Base-by-base conservation (phyloP, 192 early-diverging fungal genomes). In the Coemansia erecta region DNA sequence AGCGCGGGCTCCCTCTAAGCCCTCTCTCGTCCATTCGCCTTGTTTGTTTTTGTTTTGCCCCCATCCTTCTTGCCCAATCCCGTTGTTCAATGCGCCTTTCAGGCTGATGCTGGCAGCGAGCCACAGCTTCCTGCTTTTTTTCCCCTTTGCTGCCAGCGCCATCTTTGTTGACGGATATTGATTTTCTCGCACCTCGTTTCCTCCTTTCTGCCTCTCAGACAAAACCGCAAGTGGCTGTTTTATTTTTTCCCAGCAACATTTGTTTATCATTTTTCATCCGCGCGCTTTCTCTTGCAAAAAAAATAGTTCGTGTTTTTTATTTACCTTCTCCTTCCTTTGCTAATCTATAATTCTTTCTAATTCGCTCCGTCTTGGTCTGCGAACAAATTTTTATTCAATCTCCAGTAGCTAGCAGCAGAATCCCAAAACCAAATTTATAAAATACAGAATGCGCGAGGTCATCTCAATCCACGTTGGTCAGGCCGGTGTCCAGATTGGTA, bases 401-500 rank as follows among this genome's bases (percentile, higher is more conserved):
- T 15, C 13, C 14, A 49, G 42, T 40, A 28, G 22, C 18, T 43
- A 55, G 56, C 66, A 43, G 35, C 28, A 39, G 13, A 33, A 43
- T 24, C 13, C 19, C 22, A 6, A 26, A 24, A 8, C 18, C 19
- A 15, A 45, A 42, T 26, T 18, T n/a, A 33, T 21, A 56, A 11
- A 21, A 50, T 21, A 24, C 42, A 73, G 66, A 74, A 90, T 89
- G 87, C 85, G 86, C 77, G 87, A 90, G 70, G 82, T 84, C 75
- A 88, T 89, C 68, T 89, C 87, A 40, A 75, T 89, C 69, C 87
- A 90, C 80, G 86, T 88, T 79, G 88, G 87, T 65, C 86, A 87
- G 73, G 97, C 97, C 72, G 97, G 97, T 97, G 94, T 99, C 80
- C 97, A 99, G 81, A 99, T 99, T 71, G 97, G 97, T 90, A 98